Evolutionary conservation across 148 eudicot genomes (phyloP).

Genomic region (Cornus florida): DNA sequence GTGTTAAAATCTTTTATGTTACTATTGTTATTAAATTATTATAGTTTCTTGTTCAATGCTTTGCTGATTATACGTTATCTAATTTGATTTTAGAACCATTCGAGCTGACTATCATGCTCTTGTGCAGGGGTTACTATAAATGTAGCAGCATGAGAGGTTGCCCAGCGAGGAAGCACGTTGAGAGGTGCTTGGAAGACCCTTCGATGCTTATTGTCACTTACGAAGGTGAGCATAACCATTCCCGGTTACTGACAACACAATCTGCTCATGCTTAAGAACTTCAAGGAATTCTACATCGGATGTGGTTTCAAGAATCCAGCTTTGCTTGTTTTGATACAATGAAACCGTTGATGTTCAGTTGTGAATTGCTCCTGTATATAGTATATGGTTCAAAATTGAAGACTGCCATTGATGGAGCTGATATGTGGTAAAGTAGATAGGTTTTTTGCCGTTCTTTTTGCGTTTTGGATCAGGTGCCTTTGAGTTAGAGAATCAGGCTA

Average conservation of each 20-base stretch:
- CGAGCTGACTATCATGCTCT: not conserved
- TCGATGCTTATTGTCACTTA: constrained; percentile 58
- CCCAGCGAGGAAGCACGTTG: constrained; percentile 68
- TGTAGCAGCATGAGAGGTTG: constrained; percentile 68
- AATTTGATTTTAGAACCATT: too few species aligned
- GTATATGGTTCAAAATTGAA: not conserved
- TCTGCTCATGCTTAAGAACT: constrained; percentile 37
- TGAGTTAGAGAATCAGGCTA: not conserved
- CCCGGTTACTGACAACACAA: constrained; percentile 35
- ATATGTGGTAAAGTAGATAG: not conserved
- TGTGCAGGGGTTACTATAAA: constrained; percentile 58
- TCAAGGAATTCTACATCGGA: not conserved
- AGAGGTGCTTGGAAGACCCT: constrained; percentile 55
- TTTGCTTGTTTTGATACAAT: not conserved
- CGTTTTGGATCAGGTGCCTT: not conserved
- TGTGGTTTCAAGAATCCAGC: not conserved
- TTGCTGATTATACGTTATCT: not conserved
- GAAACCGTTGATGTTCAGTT: not conserved
- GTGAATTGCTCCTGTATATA: constrained; percentile 1
- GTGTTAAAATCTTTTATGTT: too few species aligned
- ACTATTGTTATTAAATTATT: too few species aligned
- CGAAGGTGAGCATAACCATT: constrained; percentile 58
- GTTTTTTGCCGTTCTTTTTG: too few species aligned
- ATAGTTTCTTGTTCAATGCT: not conserved
- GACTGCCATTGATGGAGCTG: not conserved